Evolutionary conservation across 352 stramenopile species (phyloP), one percentile per base, ranked within the genome.

Genomic region (Pythium sukuiense): DNA sequence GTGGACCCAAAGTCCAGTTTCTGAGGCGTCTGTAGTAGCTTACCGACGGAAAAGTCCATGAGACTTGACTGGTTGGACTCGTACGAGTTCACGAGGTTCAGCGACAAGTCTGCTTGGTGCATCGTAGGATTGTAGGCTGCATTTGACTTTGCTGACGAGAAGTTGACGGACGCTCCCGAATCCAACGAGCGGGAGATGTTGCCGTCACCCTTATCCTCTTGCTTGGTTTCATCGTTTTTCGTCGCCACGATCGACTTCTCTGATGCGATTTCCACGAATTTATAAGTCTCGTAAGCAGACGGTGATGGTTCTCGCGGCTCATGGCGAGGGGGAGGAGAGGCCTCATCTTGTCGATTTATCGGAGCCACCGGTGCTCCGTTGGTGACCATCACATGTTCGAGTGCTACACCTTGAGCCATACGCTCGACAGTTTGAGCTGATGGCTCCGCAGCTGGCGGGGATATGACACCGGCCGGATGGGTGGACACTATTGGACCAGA

Each of bases 1-100:
- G 8, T 7, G 7, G 54, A 35, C 1, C 6, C 29, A 29, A 50
- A 29, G 7, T 32, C 1, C 0, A 53, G 14, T 52, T 61, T 61
- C 24, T 32, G 9, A 0, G 65, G 59, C 6, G 65, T 67, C n/a
- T 66, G 33, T 0, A 72, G 39, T 12, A 67, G 59, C 32, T 72
- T 72, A 2, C 55, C 65, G 16, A 72, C 41, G 0, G 64, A 74
- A 13, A 60, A 68, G 13, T 69, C 57, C 48, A 64, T 62, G 0
- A 53, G 6, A 35, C 55, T 73, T 14, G 73, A 71, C 43, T 59
- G 35, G 30, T 63, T 80, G 2, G 67, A 77, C 12, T 80, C 70
- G 37, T 64, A 71, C 13, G 73, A 80, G 16, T 70, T 63, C 6
- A 74, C 54, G 11, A 80, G 35, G 29, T 67, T 65, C 35, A 77